phyloP scores from a whole-genome alignment of 495 filamentous ascomycete species.

The Aspergillus steynii region DNA sequence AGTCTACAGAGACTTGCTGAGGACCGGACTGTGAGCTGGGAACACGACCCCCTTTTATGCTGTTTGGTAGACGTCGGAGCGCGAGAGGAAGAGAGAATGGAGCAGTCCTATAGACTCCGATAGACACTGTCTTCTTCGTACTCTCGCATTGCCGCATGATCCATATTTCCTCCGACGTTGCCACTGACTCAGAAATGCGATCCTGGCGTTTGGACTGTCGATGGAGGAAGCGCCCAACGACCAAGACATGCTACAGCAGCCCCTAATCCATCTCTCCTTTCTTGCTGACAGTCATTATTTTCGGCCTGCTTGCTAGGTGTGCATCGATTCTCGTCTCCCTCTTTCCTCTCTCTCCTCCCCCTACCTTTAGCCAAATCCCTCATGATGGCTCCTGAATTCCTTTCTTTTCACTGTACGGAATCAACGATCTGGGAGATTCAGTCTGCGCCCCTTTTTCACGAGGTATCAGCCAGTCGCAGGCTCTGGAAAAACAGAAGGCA shows the following conservation, averaged over 20 bases:
- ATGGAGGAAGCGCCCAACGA: not conserved
- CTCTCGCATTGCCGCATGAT: not conserved
- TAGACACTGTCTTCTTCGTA: too few species aligned
- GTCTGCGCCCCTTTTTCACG: too few species aligned
- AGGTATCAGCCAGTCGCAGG: too few species aligned
- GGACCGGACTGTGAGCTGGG: too few species aligned
- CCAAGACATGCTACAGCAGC: not conserved
- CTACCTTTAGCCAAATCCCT: not conserved
- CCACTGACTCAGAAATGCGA: not conserved
- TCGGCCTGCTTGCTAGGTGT: not conserved
- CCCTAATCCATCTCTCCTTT: not conserved
- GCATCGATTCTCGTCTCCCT: not conserved
- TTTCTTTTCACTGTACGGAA: not conserved
- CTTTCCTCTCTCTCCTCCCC: not conserved
- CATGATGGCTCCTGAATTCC: not conserved
- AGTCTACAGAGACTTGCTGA: too few species aligned
- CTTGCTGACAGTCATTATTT: not conserved
- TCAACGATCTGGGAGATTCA: too few species aligned
- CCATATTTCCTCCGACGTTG: not conserved
- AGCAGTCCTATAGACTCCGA: not conserved
- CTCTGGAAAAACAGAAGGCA: too few species aligned
- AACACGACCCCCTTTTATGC: too few species aligned
- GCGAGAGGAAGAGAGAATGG: too few species aligned
- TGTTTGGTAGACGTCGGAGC: too few species aligned
- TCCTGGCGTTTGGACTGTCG: too few species aligned